Percentiles rank a stretch among this genome's conserved stretches.
Conservation (phyloP, 106 monocot genomes). For the Cymbidium sinense region DNA sequence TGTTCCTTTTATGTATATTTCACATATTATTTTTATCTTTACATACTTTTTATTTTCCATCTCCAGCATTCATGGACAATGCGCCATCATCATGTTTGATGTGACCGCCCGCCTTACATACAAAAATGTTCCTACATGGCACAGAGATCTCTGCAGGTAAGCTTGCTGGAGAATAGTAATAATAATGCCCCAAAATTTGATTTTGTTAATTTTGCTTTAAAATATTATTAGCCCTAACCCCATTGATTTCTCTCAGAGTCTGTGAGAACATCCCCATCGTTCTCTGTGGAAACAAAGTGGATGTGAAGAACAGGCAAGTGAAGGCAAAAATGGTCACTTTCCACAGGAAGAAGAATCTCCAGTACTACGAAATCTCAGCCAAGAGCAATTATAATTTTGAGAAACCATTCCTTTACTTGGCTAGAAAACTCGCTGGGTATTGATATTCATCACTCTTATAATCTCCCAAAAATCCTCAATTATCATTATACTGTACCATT, state of each 20-base stretch:
- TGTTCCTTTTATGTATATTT: no score
- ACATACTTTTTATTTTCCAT: no score
- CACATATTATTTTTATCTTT: no score
- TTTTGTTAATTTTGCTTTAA: neutral
- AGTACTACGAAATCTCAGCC: conserved; percentile 93
- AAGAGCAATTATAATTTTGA: conserved; percentile 96
- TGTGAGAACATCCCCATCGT: conserved; percentile 87
- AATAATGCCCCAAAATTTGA: neutral
- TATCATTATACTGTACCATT: neutral
- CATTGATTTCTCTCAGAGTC: conserved; percentile 34
- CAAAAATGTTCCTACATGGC: conserved; percentile 83
- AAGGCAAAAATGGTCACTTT: conserved; percentile 84
- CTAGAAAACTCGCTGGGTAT: conserved; percentile 85
- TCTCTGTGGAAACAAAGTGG: conserved; percentile 86
- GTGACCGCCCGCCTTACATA: conserved; percentile 66
- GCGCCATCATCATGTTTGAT: conserved; percentile 73
- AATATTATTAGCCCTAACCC: neutral
- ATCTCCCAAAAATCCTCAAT: neutral
- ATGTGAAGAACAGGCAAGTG: conserved; percentile 88
- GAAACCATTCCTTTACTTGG: conserved; percentile 87
- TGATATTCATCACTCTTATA: neutral
- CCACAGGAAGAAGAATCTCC: conserved; percentile 86
- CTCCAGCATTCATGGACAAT: conserved; percentile 71
- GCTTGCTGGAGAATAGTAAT: neutral
- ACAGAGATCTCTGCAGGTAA: conserved; percentile 73